Evolutionary conservation across 768 basidiomycete species (phyloP), one percentile per base, ranked within the genome.

Genomic region (Leccinum barrowsii): DNA sequence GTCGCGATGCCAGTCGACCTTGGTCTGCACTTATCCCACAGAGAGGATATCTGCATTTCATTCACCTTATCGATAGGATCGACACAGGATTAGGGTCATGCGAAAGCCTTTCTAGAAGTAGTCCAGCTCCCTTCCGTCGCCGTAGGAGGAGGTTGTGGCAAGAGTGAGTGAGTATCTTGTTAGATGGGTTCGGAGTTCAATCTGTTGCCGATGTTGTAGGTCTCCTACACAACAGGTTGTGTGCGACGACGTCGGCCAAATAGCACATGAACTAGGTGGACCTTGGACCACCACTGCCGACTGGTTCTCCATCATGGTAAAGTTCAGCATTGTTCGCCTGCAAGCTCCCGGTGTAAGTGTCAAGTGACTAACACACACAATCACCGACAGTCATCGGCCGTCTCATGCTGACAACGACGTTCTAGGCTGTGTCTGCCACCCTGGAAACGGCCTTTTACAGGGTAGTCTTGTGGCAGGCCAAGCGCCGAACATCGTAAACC

Each of bases 241-340:
- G 69, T 6, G 67, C 67, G 1, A 68, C 26, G 7, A 28, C 26
- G 26, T 28, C 8, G 82, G 80, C 0, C 82, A 83, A 57, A 66
- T 81, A 8, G 70, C 68, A 22, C 80, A 80, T 17, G 77, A 77
- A 22, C 58, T 56, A 0, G 26, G 26, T 28, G 26, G 26, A 24
- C 24, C 24, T 28, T 28, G 81, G 80, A 72, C 72, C 5, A 69
- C 72, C 5, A 74, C 22, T 22, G 22, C 67, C 0, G 78, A 82
- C 49, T 83, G 81, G 80, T 62, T 82, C 28, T 79, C 81, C 17
- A 70, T 74, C 35, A 65, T 81, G 4, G 70, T 77, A 11, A 71
- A 75, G 52, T 72, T 73, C 0, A 73, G 8, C 28, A 30, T 30
- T 28, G 7, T 7, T 26, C 26, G 4, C 26, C 26, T 26, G 4